Evolutionary conservation across 116 monocot species (phyloP), one percentile per base, ranked within the genome.

Genomic region (Posidonia oceanica): DNA sequence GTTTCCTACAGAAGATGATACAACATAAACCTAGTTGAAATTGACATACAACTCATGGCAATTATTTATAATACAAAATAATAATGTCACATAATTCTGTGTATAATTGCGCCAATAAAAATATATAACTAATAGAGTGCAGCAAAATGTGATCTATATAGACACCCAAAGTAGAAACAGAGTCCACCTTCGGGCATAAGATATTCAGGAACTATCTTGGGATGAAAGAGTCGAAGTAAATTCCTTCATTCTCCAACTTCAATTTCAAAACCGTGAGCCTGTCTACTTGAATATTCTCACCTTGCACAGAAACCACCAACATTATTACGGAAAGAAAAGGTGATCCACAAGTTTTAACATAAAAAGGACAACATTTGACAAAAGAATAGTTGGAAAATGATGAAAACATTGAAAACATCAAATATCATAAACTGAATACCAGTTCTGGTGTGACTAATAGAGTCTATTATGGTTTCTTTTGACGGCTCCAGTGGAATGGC

Each of bases 101-200:
- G 56, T 18, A 56, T n/a, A 16, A 56, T 56, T 56, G 1, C 4
- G 14, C n/a, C 56, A 56, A 56, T 56, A 1, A 16, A 18, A 16
- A 1, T 12, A 48, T 0, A 39, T 20, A 44, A 8, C 3, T 21
- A 67, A 67, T 17, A 67, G 17, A 41, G 6, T 42, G 41, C 22
- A 67, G 12, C 21, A 52, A 67, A 21, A 52, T 52, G 21, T 14
- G 13, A 67, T 29, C 48, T 15, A 67, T 14, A 5, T 29, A 29
- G 42, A 18, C 52, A 52, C 20, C 21, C 16, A 7, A 22, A 48
- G 20, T 18, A 52, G 67, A 48, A 15, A 59, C n/a, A 64, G 37
- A 22, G 29, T 14, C 17, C 52, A 82, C 82, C 82, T 82, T 77
- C 42, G 82, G 82, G 52, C 82, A 82, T 39, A 82, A 29, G 48